phyloP scores from a whole-genome alignment of 164 flowering plant genomes.

The Sextonia rubra region DNA sequence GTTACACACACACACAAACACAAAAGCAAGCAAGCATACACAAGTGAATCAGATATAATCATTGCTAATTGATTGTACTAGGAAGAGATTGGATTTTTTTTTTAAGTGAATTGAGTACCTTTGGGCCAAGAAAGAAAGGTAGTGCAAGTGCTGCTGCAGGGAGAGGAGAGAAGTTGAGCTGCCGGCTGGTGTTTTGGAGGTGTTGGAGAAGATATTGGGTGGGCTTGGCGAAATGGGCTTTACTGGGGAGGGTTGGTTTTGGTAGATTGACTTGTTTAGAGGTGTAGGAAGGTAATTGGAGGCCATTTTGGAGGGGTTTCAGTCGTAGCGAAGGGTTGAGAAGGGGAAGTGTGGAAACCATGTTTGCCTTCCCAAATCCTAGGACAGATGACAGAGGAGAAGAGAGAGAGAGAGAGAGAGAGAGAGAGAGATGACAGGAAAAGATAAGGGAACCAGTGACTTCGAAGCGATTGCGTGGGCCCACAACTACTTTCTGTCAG shows the following conservation, averaged over 20 bases:
- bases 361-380: not conserved
- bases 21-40: not conserved
- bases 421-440: not conserved
- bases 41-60: not conserved
- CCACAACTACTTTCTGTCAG: too few species aligned
- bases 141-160: constrained; percentile 53
- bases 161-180: constrained; percentile 34
- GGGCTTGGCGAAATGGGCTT: constrained; percentile 7
- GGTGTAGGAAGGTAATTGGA: not conserved
- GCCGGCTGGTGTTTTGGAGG: constrained; percentile 16
- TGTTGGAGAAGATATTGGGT: constrained; percentile 15
- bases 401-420: too few species aligned
- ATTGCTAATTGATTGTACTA: not conserved
- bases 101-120: constrained; percentile 27
- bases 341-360: constrained; percentile 45
- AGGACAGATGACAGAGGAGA: not conserved
- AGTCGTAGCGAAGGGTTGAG: constrained; percentile 16
- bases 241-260: constrained; percentile 7
- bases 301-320: constrained; percentile 17
- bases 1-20: not conserved
- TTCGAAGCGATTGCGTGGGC: not conserved
- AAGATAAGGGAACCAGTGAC: not conserved
- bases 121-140: constrained; percentile 49
- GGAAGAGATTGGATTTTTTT: not conserved
- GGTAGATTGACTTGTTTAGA: constrained; percentile 20